These are phyloP conservation scores for Tanacetum coccineum DNA, from an alignment of 129 eudicot species.

Conservation along the genomic window DNA sequence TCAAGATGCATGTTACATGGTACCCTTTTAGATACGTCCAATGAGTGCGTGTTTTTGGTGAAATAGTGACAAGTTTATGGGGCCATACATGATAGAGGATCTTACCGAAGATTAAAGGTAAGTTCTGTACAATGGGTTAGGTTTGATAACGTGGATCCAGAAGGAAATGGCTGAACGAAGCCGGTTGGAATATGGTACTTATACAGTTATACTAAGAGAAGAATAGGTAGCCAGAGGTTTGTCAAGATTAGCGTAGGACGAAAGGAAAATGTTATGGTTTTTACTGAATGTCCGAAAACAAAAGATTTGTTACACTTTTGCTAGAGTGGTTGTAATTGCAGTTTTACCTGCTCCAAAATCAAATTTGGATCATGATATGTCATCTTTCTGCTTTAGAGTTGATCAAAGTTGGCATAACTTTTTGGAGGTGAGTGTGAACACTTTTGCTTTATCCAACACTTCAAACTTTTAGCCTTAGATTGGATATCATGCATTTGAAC, in stretches of 20 bases:
- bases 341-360: slow-evolving; percentile 69
- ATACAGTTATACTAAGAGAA: slow-evolving; percentile 11
- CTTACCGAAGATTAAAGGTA: slow-evolving; percentile 12
- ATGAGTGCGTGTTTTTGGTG: slow-evolving; percentile 22
- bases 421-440: slow-evolving; percentile 9
- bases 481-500: slow-evolving; percentile 11
- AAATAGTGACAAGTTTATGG: slow-evolving; percentile 19
- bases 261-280: slow-evolving; percentile 9
- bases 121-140: slow-evolving; percentile 15
- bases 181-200: slow-evolving; percentile 12
- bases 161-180: slow-evolving; percentile 28
- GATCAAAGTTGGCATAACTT: slow-evolving; percentile 9
- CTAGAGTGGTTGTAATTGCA: slow-evolving; percentile 42
- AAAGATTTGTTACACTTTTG: slow-evolving; percentile 16
- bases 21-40: slow-evolving; percentile 27
- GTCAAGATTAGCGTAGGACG: slow-evolving; percentile 4
- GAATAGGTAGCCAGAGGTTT: slow-evolving; percentile 9
- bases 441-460: slow-evolving; percentile 1
- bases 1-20: slow-evolving; percentile 28
- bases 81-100: slow-evolving; percentile 17
- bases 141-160: slow-evolving; percentile 18
- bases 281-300: neutral
- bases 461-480: neutral
- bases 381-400: slow-evolving; percentile 23
- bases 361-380: slow-evolving; percentile 26